Conservation (phyloP, 176 grass and related monocot species). For the Cymbopogon citratus region DNA sequence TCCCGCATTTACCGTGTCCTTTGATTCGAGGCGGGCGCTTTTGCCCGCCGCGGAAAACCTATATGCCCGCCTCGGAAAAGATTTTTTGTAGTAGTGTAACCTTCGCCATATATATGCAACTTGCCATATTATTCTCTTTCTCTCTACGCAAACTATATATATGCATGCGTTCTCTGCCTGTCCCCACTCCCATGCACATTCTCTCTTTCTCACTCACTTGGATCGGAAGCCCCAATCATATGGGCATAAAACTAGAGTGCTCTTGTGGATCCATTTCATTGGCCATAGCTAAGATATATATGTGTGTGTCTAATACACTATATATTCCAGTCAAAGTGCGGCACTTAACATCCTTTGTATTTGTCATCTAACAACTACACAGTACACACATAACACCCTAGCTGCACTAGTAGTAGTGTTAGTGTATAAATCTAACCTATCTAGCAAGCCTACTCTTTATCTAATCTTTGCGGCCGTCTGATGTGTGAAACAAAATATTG, state of each 20-base stretch:
- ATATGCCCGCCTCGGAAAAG: no score
- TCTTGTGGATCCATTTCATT: slow-evolving; percentile 17
- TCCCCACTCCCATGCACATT: slow-evolving; percentile 43
- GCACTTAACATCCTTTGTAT: slow-evolving; percentile 31
- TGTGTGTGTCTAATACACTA: not conserved
- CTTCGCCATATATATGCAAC: slow-evolving; percentile 24
- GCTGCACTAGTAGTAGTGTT: not conserved
- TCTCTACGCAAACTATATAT: not conserved
- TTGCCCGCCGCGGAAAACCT: no score
- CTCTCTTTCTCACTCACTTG: no score
- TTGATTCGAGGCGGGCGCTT: no score
- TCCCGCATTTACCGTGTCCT: no score
- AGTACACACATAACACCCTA: not conserved
- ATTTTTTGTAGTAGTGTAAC: no score
- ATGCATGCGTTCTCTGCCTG: not conserved
- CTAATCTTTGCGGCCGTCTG: not conserved
- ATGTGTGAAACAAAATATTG: not conserved
- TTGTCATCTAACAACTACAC: slow-evolving; percentile 25
- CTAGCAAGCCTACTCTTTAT: not conserved
- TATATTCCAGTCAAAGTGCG: slow-evolving; percentile 33
- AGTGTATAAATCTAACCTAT: slow-evolving; percentile 24
- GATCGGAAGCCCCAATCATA: slow-evolving; percentile 36
- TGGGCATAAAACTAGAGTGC: slow-evolving; percentile 32
- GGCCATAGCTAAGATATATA: not conserved
- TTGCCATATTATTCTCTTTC: slow-evolving; percentile 3